These are phyloP conservation scores for Petunia axillaris DNA, from an alignment of 257 asterid genomes.

Conservation along the genomic window DNA sequence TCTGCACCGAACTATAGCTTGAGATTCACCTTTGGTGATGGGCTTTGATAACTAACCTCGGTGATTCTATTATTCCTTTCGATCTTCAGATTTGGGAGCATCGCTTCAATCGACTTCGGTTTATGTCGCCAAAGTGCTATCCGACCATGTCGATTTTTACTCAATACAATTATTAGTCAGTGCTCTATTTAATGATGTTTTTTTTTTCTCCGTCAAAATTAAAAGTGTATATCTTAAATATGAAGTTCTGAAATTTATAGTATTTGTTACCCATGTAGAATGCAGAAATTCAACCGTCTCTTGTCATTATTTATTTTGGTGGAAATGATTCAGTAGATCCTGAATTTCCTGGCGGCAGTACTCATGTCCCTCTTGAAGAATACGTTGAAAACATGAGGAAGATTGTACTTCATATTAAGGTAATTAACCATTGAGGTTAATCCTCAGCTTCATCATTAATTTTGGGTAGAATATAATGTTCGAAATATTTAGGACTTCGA, in stretches of 20 bases:
- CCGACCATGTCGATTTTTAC: no score
- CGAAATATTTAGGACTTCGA: no score
- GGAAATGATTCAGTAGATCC: slow-evolving; percentile 79
- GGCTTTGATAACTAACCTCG: no score
- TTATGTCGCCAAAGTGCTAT: no score
- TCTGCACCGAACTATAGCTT: no score
- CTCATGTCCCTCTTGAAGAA: slow-evolving; percentile 78
- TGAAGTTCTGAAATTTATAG: neutral
- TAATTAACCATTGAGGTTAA: neutral
- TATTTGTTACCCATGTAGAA: slow-evolving; percentile 41
- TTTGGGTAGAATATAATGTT: no score
- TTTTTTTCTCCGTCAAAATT: neutral
- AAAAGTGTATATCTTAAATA: neutral
- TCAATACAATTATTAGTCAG: neutral
- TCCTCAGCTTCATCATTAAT: no score
- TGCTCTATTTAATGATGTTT: neutral
- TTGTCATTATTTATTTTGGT: slow-evolving; percentile 80
- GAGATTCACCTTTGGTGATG: no score
- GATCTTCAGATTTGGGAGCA: no score
- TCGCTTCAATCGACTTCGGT: no score
- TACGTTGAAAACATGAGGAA: slow-evolving; percentile 80
- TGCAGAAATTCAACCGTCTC: slow-evolving; percentile 63
- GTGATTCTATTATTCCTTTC: no score
- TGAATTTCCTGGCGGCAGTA: slow-evolving; percentile 68
- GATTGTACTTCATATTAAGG: slow-evolving; percentile 40